Base-by-base conservation (phyloP, 2,329 filamentous ascomycete species). In the Orbilia brochopaga region DNA sequence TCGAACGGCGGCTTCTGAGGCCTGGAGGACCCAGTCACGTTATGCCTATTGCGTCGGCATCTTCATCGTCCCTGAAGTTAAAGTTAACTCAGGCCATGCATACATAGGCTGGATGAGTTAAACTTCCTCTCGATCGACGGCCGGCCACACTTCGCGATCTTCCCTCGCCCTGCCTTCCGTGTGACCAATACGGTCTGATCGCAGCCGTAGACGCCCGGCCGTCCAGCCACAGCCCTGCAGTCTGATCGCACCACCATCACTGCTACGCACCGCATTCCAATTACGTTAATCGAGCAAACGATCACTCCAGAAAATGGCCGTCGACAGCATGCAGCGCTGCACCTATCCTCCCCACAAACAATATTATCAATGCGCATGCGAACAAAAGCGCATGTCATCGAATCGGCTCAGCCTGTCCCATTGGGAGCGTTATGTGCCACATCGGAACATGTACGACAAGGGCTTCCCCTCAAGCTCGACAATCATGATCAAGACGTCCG, bases 311-410 rank as follows among this genome's bases (percentile, higher is more conserved):
- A 48, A 48, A 48, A 48, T 48, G 21, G 44, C 44, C 44, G 44
- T 48, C 44, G 44, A 48, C 8, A 17, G 37, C 11, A 17, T 19
- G 46, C 44, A 21, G 32, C 37, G n/a, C 23, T 46, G 13, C 27
- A 52, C 15, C 19, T 30, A 50, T 54, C 66, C 60, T 55, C 59
- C 56, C 55, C 64, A 30, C 42, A 13, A 60, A 17, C 37, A 8
- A 24, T 53, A 60, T 44, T 27, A 70, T 63, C 66, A 27, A 37
- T 59, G 40, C 24, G 48, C 60, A 57, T 42, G 53, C 59, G 52
- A 44, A 64, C 67, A 51, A 65, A 72, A 72, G 44, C 24, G 67
- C 67, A 65, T 72, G 56, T 53, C 60, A 61, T 72, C 60, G 56
- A 72, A 65, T 61, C 67, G 67, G 60, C 67, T 60, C 67, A 40